These are phyloP conservation scores for Pythium apleroticum DNA, from an alignment of 352 stramenopile species.

Conservation along the genomic window DNA sequence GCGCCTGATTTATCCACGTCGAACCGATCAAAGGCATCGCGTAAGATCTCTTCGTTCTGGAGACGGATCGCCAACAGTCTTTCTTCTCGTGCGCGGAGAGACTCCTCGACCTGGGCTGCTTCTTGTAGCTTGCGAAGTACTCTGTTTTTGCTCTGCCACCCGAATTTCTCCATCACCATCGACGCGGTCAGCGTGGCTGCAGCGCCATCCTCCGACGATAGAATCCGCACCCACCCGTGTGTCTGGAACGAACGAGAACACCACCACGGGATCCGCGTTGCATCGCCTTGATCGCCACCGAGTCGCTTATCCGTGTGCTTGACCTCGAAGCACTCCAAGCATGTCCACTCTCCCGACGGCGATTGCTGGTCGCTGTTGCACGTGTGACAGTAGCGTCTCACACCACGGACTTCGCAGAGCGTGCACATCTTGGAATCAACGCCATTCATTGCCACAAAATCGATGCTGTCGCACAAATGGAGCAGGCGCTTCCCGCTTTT, in stretches of 20 bases:
- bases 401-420: constrained; percentile 28
- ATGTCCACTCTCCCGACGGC: background rate
- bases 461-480: constrained; percentile 36
- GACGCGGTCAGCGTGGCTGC: background rate
- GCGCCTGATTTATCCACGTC: constrained; percentile 40
- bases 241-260: constrained; percentile 23
- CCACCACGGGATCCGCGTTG: constrained; percentile 28
- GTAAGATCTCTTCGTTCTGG: constrained; percentile 43
- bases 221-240: constrained; percentile 25
- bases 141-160: constrained; percentile 25
- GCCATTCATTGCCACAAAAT: constrained; percentile 29
- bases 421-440: constrained; percentile 22
- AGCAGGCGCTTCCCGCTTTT: constrained; percentile 34
- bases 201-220: background rate
- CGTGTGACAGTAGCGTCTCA: constrained; percentile 21
- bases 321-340: constrained; percentile 33
- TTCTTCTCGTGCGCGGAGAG: constrained; percentile 25
- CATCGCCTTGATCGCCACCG: background rate
- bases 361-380: constrained; percentile 10
- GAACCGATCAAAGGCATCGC: constrained; percentile 46
- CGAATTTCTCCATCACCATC: constrained; percentile 28
- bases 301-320: constrained; percentile 12
- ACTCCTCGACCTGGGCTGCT: constrained; percentile 11
- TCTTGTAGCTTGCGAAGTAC: constrained; percentile 1
- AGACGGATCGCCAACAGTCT: constrained; percentile 33